These are phyloP conservation scores for Hyparrhenia diplandra DNA, from an alignment of 176 grass and related monocot species.

Conservation along the genomic window DNA sequence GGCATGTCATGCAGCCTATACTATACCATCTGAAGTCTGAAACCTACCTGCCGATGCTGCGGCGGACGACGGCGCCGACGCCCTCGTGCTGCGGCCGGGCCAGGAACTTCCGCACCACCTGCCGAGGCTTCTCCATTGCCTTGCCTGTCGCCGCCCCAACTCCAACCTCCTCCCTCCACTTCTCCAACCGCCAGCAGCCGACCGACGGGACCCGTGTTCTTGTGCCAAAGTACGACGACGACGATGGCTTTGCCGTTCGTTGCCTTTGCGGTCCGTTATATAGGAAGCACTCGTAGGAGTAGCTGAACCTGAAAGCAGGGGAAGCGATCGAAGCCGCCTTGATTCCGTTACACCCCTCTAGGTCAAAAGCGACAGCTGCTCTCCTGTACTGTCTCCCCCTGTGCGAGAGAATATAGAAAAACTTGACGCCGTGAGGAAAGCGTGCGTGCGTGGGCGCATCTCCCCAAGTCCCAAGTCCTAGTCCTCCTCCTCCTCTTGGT, in stretches of 20 bases:
- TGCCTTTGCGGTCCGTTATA: background rate
- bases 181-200: background rate
- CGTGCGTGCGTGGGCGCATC: background rate
- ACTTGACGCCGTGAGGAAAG: background rate
- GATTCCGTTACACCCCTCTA: constrained; percentile 22
- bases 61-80: constrained; percentile 74
- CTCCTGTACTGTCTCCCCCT: background rate
- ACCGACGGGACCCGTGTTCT: background rate
- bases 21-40: background rate
- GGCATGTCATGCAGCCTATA: too few relatives aligned
- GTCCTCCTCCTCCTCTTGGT: background rate
- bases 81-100: constrained; percentile 84
- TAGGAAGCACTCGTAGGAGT: background rate
- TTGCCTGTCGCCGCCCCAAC: background rate
- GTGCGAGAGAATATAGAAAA: background rate
- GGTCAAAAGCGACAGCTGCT: constrained; percentile 26
- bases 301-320: background rate
- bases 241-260: background rate
- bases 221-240: background rate
- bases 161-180: background rate
- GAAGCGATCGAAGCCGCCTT: background rate
- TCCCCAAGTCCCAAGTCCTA: background rate
- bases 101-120: constrained; percentile 71
- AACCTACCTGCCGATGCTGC: constrained; percentile 84
- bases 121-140: constrained; percentile 54